These are phyloP conservation scores for Karstenula rhodostoma DNA, from an alignment of 2,329 filamentous ascomycete genomes.

Conservation along the genomic window DNA sequence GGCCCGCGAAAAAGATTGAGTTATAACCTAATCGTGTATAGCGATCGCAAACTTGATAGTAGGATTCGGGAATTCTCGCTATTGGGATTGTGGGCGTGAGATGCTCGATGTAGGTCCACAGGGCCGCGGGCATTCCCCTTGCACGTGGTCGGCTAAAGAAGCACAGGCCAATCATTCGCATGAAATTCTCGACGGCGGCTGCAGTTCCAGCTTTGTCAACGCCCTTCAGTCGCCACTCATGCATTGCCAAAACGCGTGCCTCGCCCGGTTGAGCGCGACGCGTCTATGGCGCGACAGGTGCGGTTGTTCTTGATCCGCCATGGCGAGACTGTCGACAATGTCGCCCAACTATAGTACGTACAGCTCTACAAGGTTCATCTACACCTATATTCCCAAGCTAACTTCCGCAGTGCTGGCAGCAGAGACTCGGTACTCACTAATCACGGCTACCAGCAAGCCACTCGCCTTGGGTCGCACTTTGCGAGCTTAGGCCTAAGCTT, in stretches of 20 bases:
- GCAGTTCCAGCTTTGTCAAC: background rate
- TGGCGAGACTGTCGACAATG: constrained; percentile 90
- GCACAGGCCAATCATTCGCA: background rate
- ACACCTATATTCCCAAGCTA: constrained; percentile 24
- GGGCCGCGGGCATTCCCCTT: background rate
- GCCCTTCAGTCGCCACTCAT: constrained; percentile 13
- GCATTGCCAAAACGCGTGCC: constrained; percentile 8
- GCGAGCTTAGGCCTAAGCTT: constrained; percentile 70
- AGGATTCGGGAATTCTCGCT: too few species aligned
- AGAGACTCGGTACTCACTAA: constrained; percentile 82
- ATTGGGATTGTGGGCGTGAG: too few species aligned
- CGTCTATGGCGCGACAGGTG: constrained; percentile 53
- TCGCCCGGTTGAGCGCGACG: constrained; percentile 26
- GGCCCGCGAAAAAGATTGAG: too few species aligned
- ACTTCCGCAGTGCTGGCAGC: constrained; percentile 71
- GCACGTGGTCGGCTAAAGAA: constrained; percentile 1
- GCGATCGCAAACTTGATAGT: too few species aligned
- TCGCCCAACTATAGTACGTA: constrained; percentile 74
- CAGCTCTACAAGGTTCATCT: constrained; percentile 14
- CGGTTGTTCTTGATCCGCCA: constrained; percentile 82
- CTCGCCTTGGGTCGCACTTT: constrained; percentile 72
- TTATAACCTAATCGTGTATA: too few species aligned
- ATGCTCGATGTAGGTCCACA: too few species aligned
- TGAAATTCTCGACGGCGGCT: background rate
- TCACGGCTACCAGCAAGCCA: constrained; percentile 83